These are phyloP conservation scores for Penicillium canariense DNA, from an alignment of 495 filamentous ascomycete species.

Conservation along the genomic window DNA sequence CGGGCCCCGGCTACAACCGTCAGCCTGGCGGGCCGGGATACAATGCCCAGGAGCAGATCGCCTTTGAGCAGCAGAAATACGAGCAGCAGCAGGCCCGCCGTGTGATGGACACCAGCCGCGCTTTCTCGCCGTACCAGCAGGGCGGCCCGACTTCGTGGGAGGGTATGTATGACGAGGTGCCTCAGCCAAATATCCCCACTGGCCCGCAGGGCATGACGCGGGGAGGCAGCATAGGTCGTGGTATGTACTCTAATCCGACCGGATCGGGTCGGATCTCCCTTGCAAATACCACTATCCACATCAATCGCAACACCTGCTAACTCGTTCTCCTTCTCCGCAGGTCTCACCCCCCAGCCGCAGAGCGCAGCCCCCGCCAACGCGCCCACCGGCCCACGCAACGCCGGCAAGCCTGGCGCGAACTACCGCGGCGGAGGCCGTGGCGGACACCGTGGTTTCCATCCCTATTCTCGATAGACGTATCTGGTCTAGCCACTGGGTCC, in stretches of 20 bases:
- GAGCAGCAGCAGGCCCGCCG: conserved; percentile 65
- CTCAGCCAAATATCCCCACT: conserved; percentile 68
- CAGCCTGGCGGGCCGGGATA: conserved; percentile 52
- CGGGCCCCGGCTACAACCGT: conserved; percentile 30
- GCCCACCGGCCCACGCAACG: conserved; percentile 94
- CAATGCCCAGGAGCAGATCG: conserved; percentile 72
- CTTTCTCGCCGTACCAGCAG: conserved; percentile 50
- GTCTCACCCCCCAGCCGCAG: conserved; percentile 55
- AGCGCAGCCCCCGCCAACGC: conserved; percentile 86
- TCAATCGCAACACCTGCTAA: not conserved
- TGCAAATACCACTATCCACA: no score
- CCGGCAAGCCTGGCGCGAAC: conserved; percentile 88
- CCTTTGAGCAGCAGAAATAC: conserved; percentile 87
- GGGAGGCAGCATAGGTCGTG: conserved; percentile 51
- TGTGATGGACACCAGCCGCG: conserved; percentile 40
- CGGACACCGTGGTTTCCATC: conserved; percentile 72
- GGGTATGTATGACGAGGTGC: conserved; percentile 99
- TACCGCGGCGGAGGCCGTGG: conserved; percentile 93
- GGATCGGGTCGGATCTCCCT: conserved; percentile 19
- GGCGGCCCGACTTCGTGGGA: conserved; percentile 84
- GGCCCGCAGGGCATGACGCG: conserved; percentile 53
- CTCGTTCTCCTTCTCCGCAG: conserved; percentile 8
- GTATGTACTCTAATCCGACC: conserved; percentile 24
- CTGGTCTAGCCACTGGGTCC: not conserved
- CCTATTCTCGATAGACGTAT: conserved; percentile 54